Evolutionary conservation across 495 filamentous ascomycete genomes (phyloP).

Genomic region (Trypethelium eluteriae): DNA sequence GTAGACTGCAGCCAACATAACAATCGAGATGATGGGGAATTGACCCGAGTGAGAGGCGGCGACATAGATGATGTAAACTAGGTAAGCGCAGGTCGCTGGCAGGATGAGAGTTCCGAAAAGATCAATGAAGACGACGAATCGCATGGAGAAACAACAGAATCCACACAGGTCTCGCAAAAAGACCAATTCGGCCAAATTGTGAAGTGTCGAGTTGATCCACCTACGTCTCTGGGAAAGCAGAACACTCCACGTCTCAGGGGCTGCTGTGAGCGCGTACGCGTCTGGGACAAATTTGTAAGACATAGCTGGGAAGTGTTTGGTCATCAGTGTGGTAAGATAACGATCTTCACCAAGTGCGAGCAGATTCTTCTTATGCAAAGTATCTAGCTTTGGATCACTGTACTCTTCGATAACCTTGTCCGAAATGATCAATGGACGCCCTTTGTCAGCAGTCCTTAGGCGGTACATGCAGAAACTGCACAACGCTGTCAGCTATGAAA

Average conservation of each 20-base stretch:
- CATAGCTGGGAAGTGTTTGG: conserved; percentile 92
- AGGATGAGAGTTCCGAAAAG: conserved; percentile 89
- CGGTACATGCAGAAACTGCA: conserved; percentile 97
- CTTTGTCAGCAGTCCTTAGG: conserved; percentile 82
- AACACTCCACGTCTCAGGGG: conserved; percentile 87
- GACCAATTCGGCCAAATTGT: conserved; percentile 87
- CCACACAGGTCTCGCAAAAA: conserved; percentile 86
- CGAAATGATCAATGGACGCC: conserved; percentile 84
- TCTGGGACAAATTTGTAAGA: conserved; percentile 92
- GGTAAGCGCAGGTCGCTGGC: conserved; percentile 81
- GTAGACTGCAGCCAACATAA: conserved; percentile 84
- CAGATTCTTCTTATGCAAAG: conserved; percentile 97
- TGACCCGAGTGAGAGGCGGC: conserved; percentile 63
- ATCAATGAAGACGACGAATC: conserved; percentile 94
- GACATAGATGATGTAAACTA: conserved; percentile 81
- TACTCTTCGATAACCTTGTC: conserved; percentile 83
- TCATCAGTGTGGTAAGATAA: conserved; percentile 95
- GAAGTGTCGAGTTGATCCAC: conserved; percentile 98
- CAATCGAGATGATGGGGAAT: conserved; percentile 78
- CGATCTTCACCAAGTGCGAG: conserved; percentile 94
- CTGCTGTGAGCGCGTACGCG: conserved; percentile 85
- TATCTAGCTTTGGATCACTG: conserved; percentile 79
- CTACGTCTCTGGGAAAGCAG: conserved; percentile 89
- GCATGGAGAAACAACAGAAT: conserved; percentile 99
- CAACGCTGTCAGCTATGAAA: conserved; percentile 31